Conservation (phyloP, 192 early-diverging fungal genomes). For the Lunasporangiospora selenospora region DNA sequence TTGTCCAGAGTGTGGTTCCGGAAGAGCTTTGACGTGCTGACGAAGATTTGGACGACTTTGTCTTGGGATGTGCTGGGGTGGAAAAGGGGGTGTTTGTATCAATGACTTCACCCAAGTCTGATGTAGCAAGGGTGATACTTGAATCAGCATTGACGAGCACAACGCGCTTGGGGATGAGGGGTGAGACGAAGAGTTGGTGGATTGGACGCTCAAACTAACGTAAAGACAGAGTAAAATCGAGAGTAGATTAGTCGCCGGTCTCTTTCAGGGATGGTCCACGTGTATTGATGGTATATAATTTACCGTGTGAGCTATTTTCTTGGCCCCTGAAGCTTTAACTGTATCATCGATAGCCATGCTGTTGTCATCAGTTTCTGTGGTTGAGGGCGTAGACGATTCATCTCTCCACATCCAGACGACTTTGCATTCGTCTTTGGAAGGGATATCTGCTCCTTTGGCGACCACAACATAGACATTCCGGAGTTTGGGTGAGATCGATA, state of each 20-base stretch:
- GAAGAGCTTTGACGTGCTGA: slow-evolving; percentile 8
- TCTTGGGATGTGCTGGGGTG: background rate
- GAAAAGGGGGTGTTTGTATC: slow-evolving; percentile 35
- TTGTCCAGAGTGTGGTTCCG: slow-evolving; percentile 47
- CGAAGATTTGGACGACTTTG: background rate
- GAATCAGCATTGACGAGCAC: slow-evolving; percentile 52
- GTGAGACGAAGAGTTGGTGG: slow-evolving; percentile 51
- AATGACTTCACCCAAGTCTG: slow-evolving; percentile 52
- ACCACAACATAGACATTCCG: slow-evolving; percentile 55
- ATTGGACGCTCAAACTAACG: slow-evolving; percentile 54
- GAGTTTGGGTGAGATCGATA: slow-evolving; percentile 24
- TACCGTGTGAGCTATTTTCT: slow-evolving; percentile 31
- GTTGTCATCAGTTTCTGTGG: slow-evolving; percentile 14
- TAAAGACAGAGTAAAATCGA: background rate
- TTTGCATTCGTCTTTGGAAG: slow-evolving; percentile 53
- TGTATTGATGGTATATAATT: background rate
- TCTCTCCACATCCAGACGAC: slow-evolving; percentile 59
- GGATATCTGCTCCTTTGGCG: slow-evolving; percentile 56
- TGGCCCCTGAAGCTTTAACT: slow-evolving; percentile 35
- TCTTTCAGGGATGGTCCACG: background rate
- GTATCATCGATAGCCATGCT: slow-evolving; percentile 20
- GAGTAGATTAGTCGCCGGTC: background rate
- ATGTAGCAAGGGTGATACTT: slow-evolving; percentile 49
- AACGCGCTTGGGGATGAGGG: slow-evolving; percentile 47
- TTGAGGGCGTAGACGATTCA: slow-evolving; percentile 6